Conservation (phyloP, 768 basidiomycete species). For the Termitomyces sp. region DNA sequence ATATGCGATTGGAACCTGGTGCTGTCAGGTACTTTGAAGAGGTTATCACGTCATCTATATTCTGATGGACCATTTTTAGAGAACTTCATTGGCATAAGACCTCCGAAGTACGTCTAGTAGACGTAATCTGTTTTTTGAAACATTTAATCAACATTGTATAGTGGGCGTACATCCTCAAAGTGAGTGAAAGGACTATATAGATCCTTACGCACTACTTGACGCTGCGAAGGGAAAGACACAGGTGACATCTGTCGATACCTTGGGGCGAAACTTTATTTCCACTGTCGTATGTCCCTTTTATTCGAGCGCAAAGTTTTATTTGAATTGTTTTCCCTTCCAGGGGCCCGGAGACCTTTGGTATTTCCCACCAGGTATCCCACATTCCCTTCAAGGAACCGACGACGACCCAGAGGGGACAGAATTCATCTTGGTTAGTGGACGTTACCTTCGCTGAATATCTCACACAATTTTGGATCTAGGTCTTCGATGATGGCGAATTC, state of each 20-base stretch:
- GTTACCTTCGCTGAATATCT: neutral
- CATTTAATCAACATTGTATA: slow-evolving; percentile 13
- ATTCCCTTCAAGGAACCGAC: slow-evolving; percentile 46
- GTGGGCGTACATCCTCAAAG: slow-evolving; percentile 51
- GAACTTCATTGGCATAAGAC: slow-evolving; percentile 54
- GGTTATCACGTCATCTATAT: neutral
- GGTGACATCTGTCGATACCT: slow-evolving; percentile 40
- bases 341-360: slow-evolving; percentile 49
- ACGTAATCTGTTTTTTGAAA: neutral
- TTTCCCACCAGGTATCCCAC: slow-evolving; percentile 52
- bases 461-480: slow-evolving; percentile 17
- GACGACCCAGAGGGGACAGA: slow-evolving; percentile 42
- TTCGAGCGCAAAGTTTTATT: neutral
- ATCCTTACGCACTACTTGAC: neutral
- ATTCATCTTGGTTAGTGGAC: slow-evolving; percentile 38
- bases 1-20: slow-evolving; percentile 47
- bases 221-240: slow-evolving; percentile 37
- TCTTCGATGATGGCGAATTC: slow-evolving; percentile 48
- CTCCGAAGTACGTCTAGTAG: slow-evolving; percentile 28
- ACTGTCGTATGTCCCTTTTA: slow-evolving; percentile 35
- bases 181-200: neutral
- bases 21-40: slow-evolving; percentile 32
- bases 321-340: slow-evolving; percentile 15
- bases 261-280: slow-evolving; percentile 44
- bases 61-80: slow-evolving; percentile 15